Evolutionary conservation across 2,329 filamentous ascomycete species (phyloP).

Genomic region (Xylaria sp.): DNA sequence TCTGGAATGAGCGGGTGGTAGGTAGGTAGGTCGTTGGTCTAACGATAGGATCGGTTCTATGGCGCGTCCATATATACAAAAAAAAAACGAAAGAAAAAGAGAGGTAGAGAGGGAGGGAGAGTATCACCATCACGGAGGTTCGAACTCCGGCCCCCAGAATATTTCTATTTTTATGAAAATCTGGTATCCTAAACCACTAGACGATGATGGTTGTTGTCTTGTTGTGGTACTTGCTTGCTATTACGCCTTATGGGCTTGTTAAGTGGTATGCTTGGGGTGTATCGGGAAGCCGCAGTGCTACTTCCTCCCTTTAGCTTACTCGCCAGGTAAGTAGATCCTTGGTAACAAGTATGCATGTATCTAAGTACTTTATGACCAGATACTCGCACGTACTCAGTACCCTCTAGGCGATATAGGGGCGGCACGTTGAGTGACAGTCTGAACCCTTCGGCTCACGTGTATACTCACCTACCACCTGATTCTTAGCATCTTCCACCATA

Average conservation of each 20-base stretch:
- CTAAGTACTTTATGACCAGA: not conserved
- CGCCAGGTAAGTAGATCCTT: not conserved
- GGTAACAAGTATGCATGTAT: too few species aligned
- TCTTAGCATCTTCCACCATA: not conserved
- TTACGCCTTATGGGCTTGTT: not conserved
- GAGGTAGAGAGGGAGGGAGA: not conserved
- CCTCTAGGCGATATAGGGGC: not conserved
- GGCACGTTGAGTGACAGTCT: not conserved
- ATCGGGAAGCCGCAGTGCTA: not conserved
- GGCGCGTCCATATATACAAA: not conserved
- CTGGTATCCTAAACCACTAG: constrained; percentile 37
- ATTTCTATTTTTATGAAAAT: constrained; percentile 23
- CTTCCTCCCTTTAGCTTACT: not conserved
- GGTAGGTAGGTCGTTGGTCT: too few species aligned
- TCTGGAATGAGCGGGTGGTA: too few species aligned
- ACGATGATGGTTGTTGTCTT: constrained; percentile 21
- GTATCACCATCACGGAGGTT: constrained; percentile 30
- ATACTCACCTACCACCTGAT: not conserved
- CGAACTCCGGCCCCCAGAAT: constrained; percentile 33
- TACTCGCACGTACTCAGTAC: not conserved
- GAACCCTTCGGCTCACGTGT: not conserved
- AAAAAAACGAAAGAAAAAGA: not conserved
- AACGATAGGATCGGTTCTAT: too few species aligned
- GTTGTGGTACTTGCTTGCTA: not conserved
- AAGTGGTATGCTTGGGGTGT: not conserved